phyloP scores from a whole-genome alignment of 495 filamentous ascomycete genomes.

The Clohesyomyces aquaticus region DNA sequence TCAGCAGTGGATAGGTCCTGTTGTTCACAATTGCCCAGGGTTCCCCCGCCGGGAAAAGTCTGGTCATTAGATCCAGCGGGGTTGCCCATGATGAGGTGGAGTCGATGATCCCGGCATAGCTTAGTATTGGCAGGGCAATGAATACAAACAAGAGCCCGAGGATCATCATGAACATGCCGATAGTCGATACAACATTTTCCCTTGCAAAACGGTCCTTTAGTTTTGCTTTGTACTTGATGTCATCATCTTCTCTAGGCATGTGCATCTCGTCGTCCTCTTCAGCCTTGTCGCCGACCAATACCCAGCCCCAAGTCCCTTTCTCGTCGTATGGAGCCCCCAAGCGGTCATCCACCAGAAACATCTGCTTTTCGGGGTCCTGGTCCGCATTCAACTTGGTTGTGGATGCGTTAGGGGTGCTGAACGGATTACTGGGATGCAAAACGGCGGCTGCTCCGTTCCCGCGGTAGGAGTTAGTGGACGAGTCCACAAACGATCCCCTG shows the following conservation, averaged over 20 bases:
- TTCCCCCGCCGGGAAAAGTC: slow-evolving; percentile 24
- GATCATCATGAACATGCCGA: slow-evolving; percentile 51
- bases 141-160: slow-evolving; percentile 53
- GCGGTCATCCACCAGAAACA: slow-evolving; percentile 49
- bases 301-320: slow-evolving; percentile 45
- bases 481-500: slow-evolving; percentile 26
- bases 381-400: slow-evolving; percentile 30
- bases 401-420: slow-evolving; percentile 32
- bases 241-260: slow-evolving; percentile 54
- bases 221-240: slow-evolving; percentile 48
- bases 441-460: not conserved
- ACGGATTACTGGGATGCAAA: slow-evolving; percentile 15
- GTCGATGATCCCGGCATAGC: slow-evolving; percentile 43
- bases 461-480: slow-evolving; percentile 23
- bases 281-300: slow-evolving; percentile 50
- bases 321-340: slow-evolving; percentile 45
- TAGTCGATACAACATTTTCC: slow-evolving; percentile 47
- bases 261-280: slow-evolving; percentile 57
- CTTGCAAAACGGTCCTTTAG: slow-evolving; percentile 50
- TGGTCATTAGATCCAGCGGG: slow-evolving; percentile 43
- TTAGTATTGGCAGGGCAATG: slow-evolving; percentile 53
- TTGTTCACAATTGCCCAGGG: slow-evolving; percentile 45
- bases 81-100: slow-evolving; percentile 39
- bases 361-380: slow-evolving; percentile 38
- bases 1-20: slow-evolving; percentile 54